Base-by-base conservation (phyloP, 2,329 filamentous ascomycete genomes). In the Pyrenochaeta sp. region DNA sequence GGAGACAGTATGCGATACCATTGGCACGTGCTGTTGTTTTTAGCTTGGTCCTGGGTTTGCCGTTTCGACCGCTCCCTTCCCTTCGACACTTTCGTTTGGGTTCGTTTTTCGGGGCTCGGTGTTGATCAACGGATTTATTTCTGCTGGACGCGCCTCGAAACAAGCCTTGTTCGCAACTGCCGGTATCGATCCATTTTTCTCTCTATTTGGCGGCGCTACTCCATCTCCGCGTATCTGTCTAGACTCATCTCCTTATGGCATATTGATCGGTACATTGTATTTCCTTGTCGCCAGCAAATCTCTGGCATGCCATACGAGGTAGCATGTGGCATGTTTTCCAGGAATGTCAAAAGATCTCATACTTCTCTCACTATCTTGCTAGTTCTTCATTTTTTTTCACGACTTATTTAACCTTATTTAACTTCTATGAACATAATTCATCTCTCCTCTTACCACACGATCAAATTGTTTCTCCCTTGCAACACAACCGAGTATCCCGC, bases 351-450 rank as follows among this genome's bases (percentile, higher is more conserved):
- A 66, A 68, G 54, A 58, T 61, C 49, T 55, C 46, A 23, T 21
- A 27, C 43, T 40, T 17, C 15, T 30, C 17, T n/a, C n/a, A n/a
- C 40, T 15, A 21, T 15, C 27, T 42, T 42, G 10, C 40, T 42
- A 42, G 40, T 12, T 56, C 47, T 49, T 36, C 29, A 55, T 49
- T 56, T 51, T 49, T 56, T 45, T 45, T 45, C 23, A 27, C 23
- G 23, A 27, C 23, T 44, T 54, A 45, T 52, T 54, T 55, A 60
- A 47, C 45, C 58, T 63, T 61, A 60, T 60, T 63, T 61, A 60
- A 60, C 63, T 70, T 71, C 60, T 69, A 69, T 70, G 68, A 62
- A 71, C 58, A 70, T 71, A 72, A 67, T 71, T 69, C 59, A 54
- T 45, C 56, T 51, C 45, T 53, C 36, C 52, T 46, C 45, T 47